A percentile compares a stretch with the other conserved stretches of the same genome.
Conservation (phyloP, 352 stramenopile species). For the Paralagenidium karlingii region DNA sequence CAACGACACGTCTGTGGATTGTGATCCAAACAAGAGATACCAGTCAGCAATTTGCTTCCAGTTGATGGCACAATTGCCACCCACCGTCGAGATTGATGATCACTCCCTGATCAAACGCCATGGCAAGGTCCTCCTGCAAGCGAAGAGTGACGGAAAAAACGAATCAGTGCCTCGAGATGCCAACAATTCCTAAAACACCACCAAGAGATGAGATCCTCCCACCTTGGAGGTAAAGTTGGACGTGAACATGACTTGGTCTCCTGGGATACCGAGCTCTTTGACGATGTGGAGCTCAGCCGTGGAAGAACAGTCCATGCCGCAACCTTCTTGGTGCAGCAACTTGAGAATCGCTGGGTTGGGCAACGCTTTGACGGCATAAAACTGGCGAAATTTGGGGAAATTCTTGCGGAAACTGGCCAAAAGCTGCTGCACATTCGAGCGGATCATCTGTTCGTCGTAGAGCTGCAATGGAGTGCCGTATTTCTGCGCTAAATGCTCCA, state of each 20-base stretch:
- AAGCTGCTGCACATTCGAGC: constrained; percentile 57
- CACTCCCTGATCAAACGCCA: constrained; percentile 63
- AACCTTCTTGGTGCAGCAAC: constrained; percentile 69
- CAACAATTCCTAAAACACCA: not conserved
- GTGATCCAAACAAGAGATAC: not conserved
- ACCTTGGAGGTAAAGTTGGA: constrained; percentile 81
- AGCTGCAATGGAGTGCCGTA: constrained; percentile 83
- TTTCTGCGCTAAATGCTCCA: constrained; percentile 53
- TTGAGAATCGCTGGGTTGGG: constrained; percentile 82
- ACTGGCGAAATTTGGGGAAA: constrained; percentile 80
- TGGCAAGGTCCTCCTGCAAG: constrained; percentile 36
- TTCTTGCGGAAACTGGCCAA: constrained; percentile 54
- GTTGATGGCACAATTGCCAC: not conserved
- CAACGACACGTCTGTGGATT: constrained; percentile 44
- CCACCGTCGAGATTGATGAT: constrained; percentile 80
- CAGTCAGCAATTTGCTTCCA: not conserved
- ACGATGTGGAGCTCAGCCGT: constrained; percentile 70
- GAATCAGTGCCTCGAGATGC: not conserved
- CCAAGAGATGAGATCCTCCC: not conserved
- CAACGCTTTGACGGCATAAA: constrained; percentile 84
- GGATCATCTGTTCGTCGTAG: constrained; percentile 80
- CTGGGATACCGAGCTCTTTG: constrained; percentile 56
- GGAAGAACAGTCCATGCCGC: constrained; percentile 84
- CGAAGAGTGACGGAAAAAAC: not conserved
- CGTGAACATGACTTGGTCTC: constrained; percentile 80